Percentiles rank a stretch among this genome's conserved stretches.
Evolutionary conservation across 345 rosid species (phyloP).

Genomic region (Garcia nutans): DNA sequence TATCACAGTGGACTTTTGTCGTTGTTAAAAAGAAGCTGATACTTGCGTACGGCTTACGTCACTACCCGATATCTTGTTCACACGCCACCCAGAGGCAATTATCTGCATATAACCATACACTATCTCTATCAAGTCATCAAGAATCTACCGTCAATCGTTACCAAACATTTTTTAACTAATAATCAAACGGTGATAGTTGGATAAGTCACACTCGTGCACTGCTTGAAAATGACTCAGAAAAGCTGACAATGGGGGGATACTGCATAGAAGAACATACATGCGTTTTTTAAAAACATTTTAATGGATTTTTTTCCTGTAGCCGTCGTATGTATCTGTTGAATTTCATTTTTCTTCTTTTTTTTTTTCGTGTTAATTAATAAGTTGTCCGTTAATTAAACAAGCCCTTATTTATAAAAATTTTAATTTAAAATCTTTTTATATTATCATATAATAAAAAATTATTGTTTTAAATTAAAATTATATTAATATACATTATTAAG

Average conservation of each 20-base stretch:
- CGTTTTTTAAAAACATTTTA: no score
- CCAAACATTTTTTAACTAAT: not conserved
- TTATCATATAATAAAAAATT: no score
- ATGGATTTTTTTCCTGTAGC: no score
- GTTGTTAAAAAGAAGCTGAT: constrained; percentile 2
- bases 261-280: no score
- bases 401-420: no score
- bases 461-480: no score
- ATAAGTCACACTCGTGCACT: constrained; percentile 7
- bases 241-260: not conserved
- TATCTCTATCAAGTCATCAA: not conserved
- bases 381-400: no score
- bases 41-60: constrained; percentile 38
- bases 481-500: no score
- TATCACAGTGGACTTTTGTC: constrained; percentile 29
- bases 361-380: no score
- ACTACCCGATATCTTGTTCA: constrained; percentile 2
- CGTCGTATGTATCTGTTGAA: no score
- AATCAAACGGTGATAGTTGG: not conserved
- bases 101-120: not conserved
- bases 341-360: no score
- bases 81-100: constrained; percentile 21
- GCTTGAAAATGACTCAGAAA: constrained; percentile 3
- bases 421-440: no score
- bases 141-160: not conserved